Percentiles rank a stretch among this genome's conserved stretches.
Evolutionary conservation across 2,329 filamentous ascomycete genomes (phyloP).

Genomic region (Diaporthe vaccinii): DNA sequence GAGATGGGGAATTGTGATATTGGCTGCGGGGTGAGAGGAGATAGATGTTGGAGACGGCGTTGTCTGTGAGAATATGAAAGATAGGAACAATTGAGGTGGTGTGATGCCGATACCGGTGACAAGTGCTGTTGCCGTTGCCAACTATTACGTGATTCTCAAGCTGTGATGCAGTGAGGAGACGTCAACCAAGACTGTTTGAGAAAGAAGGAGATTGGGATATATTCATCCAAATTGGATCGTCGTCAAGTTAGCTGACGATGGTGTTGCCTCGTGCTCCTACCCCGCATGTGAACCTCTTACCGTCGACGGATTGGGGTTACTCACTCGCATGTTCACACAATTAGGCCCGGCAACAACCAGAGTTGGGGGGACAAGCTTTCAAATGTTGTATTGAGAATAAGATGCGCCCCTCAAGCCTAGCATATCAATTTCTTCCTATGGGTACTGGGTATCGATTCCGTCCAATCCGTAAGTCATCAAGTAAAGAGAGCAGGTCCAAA

Average conservation of each 20-base stretch:
- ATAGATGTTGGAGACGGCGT: background rate
- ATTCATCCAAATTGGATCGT: background rate
- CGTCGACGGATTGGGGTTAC: background rate
- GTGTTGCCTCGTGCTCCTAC: conserved; percentile 18
- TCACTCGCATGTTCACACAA: background rate
- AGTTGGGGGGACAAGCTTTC: conserved; percentile 5
- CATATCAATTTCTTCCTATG: conserved; percentile 36
- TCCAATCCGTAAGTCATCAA: conserved; percentile 42
- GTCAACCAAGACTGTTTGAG: too few relatives aligned
- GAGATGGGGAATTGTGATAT: background rate
- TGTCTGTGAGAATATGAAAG: background rate
- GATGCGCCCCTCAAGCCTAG: background rate
- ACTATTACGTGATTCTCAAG: background rate
- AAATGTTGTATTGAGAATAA: conserved; percentile 13
- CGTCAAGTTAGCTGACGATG: conserved; percentile 16
- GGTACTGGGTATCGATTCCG: conserved; percentile 42
- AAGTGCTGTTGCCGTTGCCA: background rate
- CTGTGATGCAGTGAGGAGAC: background rate
- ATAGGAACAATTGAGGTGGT: background rate
- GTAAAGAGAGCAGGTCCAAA: conserved; percentile 8
- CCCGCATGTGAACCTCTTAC: background rate
- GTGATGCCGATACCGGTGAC: conserved; percentile 29
- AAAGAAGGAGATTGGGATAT: background rate
- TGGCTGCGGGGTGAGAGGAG: background rate
- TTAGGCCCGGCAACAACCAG: background rate